Evolutionary conservation across 2,329 filamentous ascomycete genomes (phyloP).

Genomic region (Aspergillus sp.): DNA sequence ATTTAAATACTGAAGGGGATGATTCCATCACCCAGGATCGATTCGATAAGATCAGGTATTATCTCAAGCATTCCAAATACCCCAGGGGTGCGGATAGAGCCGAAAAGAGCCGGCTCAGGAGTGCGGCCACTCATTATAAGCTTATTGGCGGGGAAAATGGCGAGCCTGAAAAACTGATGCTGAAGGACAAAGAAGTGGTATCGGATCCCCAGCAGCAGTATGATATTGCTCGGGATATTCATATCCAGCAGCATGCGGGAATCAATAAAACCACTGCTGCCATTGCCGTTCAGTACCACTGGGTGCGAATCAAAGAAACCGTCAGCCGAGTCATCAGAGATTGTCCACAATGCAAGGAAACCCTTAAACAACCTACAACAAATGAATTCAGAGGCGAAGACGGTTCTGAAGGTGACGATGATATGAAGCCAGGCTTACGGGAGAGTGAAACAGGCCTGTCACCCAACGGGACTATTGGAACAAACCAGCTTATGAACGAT

Average conservation of each 20-base stretch:
- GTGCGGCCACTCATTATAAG: slow-evolving; percentile 92
- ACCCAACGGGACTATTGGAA: slow-evolving; percentile 6
- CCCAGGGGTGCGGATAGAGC: slow-evolving; percentile 88
- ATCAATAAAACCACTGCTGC: slow-evolving; percentile 98
- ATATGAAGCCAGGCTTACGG: slow-evolving; percentile 2
- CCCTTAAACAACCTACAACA: slow-evolving; percentile 52
- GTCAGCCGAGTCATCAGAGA: slow-evolving; percentile 92
- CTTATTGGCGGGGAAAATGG: slow-evolving; percentile 53
- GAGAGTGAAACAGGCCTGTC: slow-evolving; percentile 9
- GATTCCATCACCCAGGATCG: slow-evolving; percentile 90
- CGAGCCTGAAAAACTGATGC: slow-evolving; percentile 72
- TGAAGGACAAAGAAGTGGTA: slow-evolving; percentile 97
- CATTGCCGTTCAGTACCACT: slow-evolving; percentile 92
- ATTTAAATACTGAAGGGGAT: slow-evolving; percentile 61
- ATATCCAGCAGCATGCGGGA: slow-evolving; percentile 74
- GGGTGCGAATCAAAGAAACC: slow-evolving; percentile 97
- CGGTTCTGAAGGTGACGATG: slow-evolving; percentile 9
- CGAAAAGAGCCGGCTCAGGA: slow-evolving; percentile 90
- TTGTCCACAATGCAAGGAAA: slow-evolving; percentile 83
- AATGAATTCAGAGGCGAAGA: slow-evolving; percentile 26
- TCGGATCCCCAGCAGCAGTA: slow-evolving; percentile 86
- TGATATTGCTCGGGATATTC: slow-evolving; percentile 75
- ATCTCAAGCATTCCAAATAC: slow-evolving; percentile 91
- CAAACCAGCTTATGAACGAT: slow-evolving; percentile 18
- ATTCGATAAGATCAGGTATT: slow-evolving; percentile 98